A percentile compares a stretch with the other conserved stretches of the same genome.
phyloP scores from a whole-genome alignment of 495 filamentous ascomycete species.

The Lophiotrema nucula region DNA sequence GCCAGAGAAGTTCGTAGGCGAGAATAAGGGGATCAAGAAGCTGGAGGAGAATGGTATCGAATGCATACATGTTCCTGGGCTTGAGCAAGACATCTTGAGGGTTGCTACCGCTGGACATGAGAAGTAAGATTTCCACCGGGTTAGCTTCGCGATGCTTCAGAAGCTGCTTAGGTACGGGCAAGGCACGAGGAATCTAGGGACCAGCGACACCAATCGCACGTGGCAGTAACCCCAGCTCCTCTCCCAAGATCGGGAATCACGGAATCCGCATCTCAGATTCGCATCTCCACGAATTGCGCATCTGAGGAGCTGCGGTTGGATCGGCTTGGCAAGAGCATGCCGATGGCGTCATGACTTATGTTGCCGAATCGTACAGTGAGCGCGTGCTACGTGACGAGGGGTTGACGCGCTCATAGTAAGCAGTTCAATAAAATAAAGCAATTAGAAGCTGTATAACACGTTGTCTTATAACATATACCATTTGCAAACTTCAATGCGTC shows the following conservation, averaged over 20 bases:
- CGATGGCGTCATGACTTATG: constrained; percentile 27
- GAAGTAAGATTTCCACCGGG: background rate
- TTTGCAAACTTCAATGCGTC: constrained; percentile 1
- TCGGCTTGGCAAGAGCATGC: constrained; percentile 13
- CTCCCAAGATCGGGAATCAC: background rate
- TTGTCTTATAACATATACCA: background rate
- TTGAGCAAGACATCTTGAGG: constrained; percentile 76
- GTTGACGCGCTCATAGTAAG: background rate
- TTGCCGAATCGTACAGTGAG: constrained; percentile 3
- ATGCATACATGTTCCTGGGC: constrained; percentile 66
- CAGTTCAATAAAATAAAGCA: background rate
- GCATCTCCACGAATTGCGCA: background rate
- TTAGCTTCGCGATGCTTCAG: background rate
- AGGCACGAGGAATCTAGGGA: no score
- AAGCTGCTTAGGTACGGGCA: no score
- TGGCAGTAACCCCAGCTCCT: background rate
- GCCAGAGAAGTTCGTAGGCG: constrained; percentile 81
- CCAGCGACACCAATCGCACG: background rate
- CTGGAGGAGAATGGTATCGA: constrained; percentile 73
- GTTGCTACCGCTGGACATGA: constrained; percentile 81
- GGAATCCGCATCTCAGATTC: constrained; percentile 6
- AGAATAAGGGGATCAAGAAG: constrained; percentile 69
- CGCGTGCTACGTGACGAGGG: background rate
- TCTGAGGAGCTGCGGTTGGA: background rate
- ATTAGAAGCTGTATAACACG: background rate